Evolutionary conservation across 116 monocot genomes (phyloP).

Genomic region (Iris pallida): DNA sequence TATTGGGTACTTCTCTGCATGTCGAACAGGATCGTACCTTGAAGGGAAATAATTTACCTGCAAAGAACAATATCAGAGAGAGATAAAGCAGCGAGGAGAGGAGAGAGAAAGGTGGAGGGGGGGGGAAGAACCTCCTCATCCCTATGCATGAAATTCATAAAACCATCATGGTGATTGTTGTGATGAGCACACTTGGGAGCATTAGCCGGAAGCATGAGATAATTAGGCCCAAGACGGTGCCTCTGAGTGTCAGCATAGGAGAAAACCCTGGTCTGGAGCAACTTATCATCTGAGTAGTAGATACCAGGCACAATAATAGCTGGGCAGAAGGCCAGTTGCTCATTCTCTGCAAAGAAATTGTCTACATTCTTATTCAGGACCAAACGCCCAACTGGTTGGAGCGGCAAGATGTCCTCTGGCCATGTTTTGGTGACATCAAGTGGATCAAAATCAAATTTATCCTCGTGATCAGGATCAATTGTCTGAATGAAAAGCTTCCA

Average conservation of each 20-base stretch:
- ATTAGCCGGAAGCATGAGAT: conserved; percentile 79
- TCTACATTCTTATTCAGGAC: conserved; percentile 85
- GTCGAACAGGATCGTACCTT: conserved; percentile 60
- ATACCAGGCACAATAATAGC: conserved; percentile 88
- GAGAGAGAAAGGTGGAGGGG: not conserved
- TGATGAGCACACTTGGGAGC: conserved; percentile 82
- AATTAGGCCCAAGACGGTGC: conserved; percentile 82
- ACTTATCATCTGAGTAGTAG: conserved; percentile 85
- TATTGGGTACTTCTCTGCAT: conserved; percentile 66
- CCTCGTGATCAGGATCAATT: conserved; percentile 72
- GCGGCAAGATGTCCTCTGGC: conserved; percentile 82
- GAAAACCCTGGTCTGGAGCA: conserved; percentile 85
- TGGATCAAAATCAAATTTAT: conserved; percentile 79
- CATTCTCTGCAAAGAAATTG: conserved; percentile 89
- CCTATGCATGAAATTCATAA: conserved; percentile 91
- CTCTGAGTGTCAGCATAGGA: conserved; percentile 91
- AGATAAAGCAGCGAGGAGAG: not conserved
- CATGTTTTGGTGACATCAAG: conserved; percentile 95
- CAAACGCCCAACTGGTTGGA: conserved; percentile 82
- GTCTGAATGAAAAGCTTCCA: conserved; percentile 90
- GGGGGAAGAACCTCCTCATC: conserved; percentile 68
- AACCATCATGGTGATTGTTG: conserved; percentile 86
- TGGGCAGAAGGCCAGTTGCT: conserved; percentile 89
- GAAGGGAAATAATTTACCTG: conserved; percentile 95
- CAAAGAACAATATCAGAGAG: conserved; percentile 5